Base-by-base conservation (phyloP, 2,329 filamentous ascomycete genomes). In the Ophiocordyceps australis region DNA sequence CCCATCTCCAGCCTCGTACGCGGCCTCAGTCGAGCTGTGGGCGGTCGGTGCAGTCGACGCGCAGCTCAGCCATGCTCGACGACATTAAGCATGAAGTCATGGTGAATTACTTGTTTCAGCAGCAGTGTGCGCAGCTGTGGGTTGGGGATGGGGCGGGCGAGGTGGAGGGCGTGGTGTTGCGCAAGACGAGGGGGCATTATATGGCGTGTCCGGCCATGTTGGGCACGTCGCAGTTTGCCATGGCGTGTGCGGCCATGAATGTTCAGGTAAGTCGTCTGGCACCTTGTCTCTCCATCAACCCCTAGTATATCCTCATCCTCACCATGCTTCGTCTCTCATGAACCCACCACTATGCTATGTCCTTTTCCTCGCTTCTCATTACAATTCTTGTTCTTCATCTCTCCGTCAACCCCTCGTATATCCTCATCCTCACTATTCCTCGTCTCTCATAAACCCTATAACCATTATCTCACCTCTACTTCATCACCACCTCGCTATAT, bases 81-180 rank as follows among this genome's bases (percentile, higher is more conserved):
- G 74, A 79, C 33, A 76, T 81, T 49, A 79, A 76, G 48, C 73
- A 81, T 41, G 77, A 83, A 47, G 74, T 83, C 32, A 83, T 83
- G 76, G 75, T 79, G 32, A 82, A 79, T 50, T 81, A 80, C 45
- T 57, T 85, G 15, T 81, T 81, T 48, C 77, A 83, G 46, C 75
- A 83, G 44, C 76, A 82, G 50, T 81, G 74, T 41, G 65, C 67
- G 9, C 65, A 70, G 32, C 59, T 81, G 18, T 83, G 78, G 78
- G 70, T 82, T 13, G 68, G 67, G 17, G 73, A 80, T 37, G 67
- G 64, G 19, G 71, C 62, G 25, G 74, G 73, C 9, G 65, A 74
- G 35, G 48, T 70, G 5, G 77, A 83, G 45, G 79, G 79, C 35
- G 75, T 82, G 16, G 50, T 85, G 13, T 52, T 85, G 24, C 65